Evolutionary conservation across 2,329 filamentous ascomycete genomes (phyloP).

Genomic region (Diaporthe citrichinensis): DNA sequence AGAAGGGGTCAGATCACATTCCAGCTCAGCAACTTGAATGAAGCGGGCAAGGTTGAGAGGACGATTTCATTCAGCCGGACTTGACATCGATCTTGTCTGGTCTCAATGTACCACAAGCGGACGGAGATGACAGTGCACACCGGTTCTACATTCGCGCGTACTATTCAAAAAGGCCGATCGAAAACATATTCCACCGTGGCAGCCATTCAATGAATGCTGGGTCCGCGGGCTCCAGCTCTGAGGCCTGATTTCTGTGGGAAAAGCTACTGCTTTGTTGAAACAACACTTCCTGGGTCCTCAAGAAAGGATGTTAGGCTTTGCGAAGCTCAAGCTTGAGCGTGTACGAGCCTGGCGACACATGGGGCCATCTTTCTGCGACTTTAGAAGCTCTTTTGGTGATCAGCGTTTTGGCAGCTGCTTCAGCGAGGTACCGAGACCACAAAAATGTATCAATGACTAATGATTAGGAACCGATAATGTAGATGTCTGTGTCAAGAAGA

Average conservation of each 20-base stretch:
- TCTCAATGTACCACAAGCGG: no score
- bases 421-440: neutral
- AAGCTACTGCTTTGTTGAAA: neutral
- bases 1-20: neutral
- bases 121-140: neutral
- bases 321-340: neutral
- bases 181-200: no score
- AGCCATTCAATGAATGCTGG: neutral
- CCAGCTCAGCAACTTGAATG: no score
- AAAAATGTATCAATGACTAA: neutral
- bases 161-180: neutral
- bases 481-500: neutral
- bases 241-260: no score
- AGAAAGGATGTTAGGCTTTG: neutral
- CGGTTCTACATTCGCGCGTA: no score
- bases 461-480: neutral
- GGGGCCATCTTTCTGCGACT: neutral
- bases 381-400: neutral
- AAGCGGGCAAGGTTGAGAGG: neutral
- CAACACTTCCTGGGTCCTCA: neutral
- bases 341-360: no score
- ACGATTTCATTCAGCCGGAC: neutral
- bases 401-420: neutral
- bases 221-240: neutral
- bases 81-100: neutral